Evolutionary conservation across 306 rosid species (phyloP).

Genomic region (Pterocarpus santalinus): DNA sequence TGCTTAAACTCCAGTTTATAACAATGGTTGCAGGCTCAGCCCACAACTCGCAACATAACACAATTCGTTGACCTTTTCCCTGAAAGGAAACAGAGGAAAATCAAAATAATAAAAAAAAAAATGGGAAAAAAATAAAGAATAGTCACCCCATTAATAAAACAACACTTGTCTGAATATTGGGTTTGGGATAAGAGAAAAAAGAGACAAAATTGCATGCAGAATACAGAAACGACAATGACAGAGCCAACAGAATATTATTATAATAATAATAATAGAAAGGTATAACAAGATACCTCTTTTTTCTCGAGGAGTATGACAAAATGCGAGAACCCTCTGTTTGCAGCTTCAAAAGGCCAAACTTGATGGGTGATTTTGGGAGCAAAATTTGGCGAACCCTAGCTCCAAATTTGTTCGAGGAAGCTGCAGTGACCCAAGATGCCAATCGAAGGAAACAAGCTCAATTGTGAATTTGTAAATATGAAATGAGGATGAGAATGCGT

Average conservation of each 20-base stretch:
- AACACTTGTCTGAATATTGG: slow-evolving; percentile 34
- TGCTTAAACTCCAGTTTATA: slow-evolving; percentile 71
- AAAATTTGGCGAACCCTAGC: slow-evolving; percentile 38
- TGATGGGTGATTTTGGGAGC: slow-evolving; percentile 44
- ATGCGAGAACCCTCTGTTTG: slow-evolving; percentile 22
- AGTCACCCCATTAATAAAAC: slow-evolving; percentile 34
- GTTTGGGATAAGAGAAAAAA: not conserved
- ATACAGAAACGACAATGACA: slow-evolving; percentile 37
- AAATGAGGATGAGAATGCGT: slow-evolving; percentile 23
- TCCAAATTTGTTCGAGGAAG: slow-evolving; percentile 38
- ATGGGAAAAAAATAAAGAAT: not conserved
- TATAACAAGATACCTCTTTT: slow-evolving; percentile 37
- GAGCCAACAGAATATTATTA: slow-evolving; percentile 1
- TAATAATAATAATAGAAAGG: not conserved
- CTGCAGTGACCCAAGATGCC: not conserved
- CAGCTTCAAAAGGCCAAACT: slow-evolving; percentile 48
- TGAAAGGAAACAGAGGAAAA: slow-evolving; percentile 32
- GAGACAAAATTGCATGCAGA: slow-evolving; percentile 36
- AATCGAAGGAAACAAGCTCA: slow-evolving; percentile 11
- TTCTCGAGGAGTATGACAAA: slow-evolving; percentile 3
- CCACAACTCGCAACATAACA: slow-evolving; percentile 58
- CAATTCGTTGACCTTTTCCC: slow-evolving; percentile 78
- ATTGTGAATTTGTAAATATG: slow-evolving; percentile 10
- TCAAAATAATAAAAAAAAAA: not conserved
- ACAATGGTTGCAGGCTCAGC: slow-evolving; percentile 63